Conservation (phyloP, 2,329 filamentous ascomycete species). For the Neonectria coccinea region DNA sequence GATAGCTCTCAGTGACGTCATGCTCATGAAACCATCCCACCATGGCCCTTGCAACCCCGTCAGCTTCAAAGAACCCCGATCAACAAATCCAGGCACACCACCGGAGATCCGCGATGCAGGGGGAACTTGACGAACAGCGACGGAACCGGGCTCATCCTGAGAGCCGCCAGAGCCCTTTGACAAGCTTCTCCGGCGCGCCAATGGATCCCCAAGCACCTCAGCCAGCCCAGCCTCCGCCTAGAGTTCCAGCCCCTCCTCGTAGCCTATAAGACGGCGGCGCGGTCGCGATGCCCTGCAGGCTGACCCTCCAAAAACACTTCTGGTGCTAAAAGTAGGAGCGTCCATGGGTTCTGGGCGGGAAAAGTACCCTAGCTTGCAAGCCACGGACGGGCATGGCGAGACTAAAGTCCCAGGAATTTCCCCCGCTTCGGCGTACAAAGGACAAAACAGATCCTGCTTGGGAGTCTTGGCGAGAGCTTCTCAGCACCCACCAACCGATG, state of each 20-base stretch:
- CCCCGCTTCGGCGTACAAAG: slow-evolving; percentile 18
- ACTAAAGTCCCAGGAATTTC: slow-evolving; percentile 18
- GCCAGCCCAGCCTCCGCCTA: neutral
- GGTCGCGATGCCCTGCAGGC: slow-evolving; percentile 14
- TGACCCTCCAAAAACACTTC: neutral
- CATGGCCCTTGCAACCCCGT: slow-evolving; percentile 6
- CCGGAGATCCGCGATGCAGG: neutral
- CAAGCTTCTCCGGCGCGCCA: neutral
- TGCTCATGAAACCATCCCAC: slow-evolving; percentile 13
- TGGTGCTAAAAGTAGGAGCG: slow-evolving; percentile 6
- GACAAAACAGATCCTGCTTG: slow-evolving; percentile 19
- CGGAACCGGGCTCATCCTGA: neutral
- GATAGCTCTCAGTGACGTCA: slow-evolving; percentile 23
- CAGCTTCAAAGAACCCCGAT: neutral
- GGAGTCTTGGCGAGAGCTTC: slow-evolving; percentile 22
- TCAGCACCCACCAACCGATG: slow-evolving; percentile 28
- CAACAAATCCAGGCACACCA: neutral
- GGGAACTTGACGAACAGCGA: neutral
- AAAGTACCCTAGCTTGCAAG: slow-evolving; percentile 10
- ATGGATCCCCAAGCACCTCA: neutral
- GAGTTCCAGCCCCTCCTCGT: slow-evolving; percentile 4
- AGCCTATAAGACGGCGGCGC: slow-evolving; percentile 14
- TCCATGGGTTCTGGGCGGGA: slow-evolving; percentile 1
- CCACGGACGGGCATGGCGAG: slow-evolving; percentile 17
- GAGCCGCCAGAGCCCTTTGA: neutral